Evolutionary conservation across 805 yeast genomes (phyloP).

Genomic region (Nakazawaea wyomingensis): DNA sequence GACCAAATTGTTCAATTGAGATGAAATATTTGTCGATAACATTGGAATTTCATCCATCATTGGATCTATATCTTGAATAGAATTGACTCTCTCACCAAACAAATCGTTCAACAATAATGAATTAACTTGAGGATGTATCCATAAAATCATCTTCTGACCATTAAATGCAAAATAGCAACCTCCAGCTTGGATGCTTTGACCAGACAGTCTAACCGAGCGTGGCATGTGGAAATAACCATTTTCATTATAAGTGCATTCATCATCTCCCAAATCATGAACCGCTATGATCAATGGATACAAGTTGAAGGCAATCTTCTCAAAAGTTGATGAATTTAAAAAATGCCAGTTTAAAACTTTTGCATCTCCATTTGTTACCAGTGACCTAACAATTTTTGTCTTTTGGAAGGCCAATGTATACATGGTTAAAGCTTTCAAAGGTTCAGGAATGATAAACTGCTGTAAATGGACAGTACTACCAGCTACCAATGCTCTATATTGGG

Average conservation of each 20-base stretch:
- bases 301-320: conserved; percentile 53
- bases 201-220: conserved; percentile 38
- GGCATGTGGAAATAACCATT: conserved; percentile 45
- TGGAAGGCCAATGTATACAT: conserved; percentile 62
- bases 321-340: conserved; percentile 46
- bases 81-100: conserved; percentile 51
- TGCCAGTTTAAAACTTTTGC: conserved; percentile 51
- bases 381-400: conserved; percentile 60
- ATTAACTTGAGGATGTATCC: conserved; percentile 67
- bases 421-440: conserved; percentile 67
- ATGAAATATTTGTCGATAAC: conserved; percentile 62
- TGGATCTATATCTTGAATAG: conserved; percentile 43
- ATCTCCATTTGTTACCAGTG: conserved; percentile 52
- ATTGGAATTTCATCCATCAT: conserved; percentile 58
- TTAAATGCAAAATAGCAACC: conserved; percentile 78
- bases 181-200: conserved; percentile 43
- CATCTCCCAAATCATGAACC: conserved; percentile 61
- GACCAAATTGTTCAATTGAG: conserved; percentile 61
- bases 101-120: conserved; percentile 66
- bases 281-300: conserved; percentile 80
- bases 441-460: conserved; percentile 75
- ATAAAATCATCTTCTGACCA: conserved; percentile 53
- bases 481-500: conserved; percentile 49
- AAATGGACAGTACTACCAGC: conserved; percentile 39
- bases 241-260: conserved; percentile 43